Percentiles rank a stretch among this genome's conserved stretches.
These are phyloP conservation scores for Pseudozyma hubeiensis DNA, from an alignment of 1,284 basidiomycete genomes.

Conservation along the genomic window DNA sequence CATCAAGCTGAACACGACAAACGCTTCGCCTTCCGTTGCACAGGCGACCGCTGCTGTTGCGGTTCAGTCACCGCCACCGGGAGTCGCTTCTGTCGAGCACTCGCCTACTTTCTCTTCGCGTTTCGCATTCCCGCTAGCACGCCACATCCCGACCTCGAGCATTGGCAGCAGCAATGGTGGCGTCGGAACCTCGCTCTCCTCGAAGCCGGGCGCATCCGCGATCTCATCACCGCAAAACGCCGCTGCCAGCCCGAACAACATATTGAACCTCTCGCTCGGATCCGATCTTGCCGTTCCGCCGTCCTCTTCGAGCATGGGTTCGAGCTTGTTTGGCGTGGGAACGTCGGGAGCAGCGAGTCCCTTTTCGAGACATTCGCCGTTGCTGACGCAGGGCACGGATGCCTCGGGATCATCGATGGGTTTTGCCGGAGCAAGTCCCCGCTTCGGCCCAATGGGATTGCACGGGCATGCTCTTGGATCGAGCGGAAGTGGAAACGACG, in stretches of 20 bases:
- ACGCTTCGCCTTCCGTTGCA: slow-evolving; percentile 5
- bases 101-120: slow-evolving; percentile 48
- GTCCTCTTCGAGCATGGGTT: slow-evolving; percentile 16
- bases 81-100: slow-evolving; percentile 37
- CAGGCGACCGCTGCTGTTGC: slow-evolving; percentile 21
- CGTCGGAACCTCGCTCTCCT: slow-evolving; percentile 3
- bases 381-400: slow-evolving; percentile 31
- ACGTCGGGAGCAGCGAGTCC: slow-evolving; percentile 25
- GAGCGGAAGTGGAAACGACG: slow-evolving; percentile 7
- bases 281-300: slow-evolving; percentile 28
- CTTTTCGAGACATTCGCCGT: slow-evolving; percentile 33
- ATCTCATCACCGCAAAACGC: slow-evolving; percentile 16
- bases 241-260: slow-evolving; percentile 10
- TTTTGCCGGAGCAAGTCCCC: slow-evolving; percentile 31
- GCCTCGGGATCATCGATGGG: slow-evolving; percentile 6
- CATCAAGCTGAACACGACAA: background rate
- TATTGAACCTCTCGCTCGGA: slow-evolving; percentile 20
- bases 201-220: slow-evolving; percentile 29
- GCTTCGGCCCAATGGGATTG: slow-evolving; percentile 24
- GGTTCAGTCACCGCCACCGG: slow-evolving; percentile 28
- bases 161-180: slow-evolving; percentile 11
- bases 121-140: slow-evolving; percentile 50
- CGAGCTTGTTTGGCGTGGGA: slow-evolving; percentile 28
- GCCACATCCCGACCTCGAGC: slow-evolving; percentile 28
- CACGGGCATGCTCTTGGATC: slow-evolving; percentile 7